Percentiles rank a stretch among this genome's conserved stretches.
phyloP scores from a whole-genome alignment of 371 early-diverging fungal species.

The Entomophthora muscae region DNA sequence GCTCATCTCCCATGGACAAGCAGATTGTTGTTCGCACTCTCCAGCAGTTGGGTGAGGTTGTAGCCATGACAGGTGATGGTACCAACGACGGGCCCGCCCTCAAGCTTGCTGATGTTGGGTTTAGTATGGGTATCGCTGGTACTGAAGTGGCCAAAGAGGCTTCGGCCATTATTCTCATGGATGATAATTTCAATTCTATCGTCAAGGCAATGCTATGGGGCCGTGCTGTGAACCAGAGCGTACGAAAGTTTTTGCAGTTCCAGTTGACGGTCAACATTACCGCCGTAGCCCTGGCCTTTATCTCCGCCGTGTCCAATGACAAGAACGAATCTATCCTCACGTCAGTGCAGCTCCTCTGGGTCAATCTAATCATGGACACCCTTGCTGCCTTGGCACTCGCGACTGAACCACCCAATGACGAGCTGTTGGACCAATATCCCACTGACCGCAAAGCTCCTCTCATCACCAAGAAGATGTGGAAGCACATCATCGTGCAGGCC shows the following conservation, averaged over 20 bases:
- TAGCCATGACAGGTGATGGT: conserved; percentile 94
- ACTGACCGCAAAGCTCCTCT: conserved; percentile 57
- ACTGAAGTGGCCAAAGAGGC: conserved; percentile 96
- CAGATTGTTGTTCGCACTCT: conserved; percentile 71
- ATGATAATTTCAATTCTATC: conserved; percentile 86
- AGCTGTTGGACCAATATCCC: conserved; percentile 63
- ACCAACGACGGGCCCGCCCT: conserved; percentile 93
- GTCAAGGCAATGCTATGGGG: conserved; percentile 89
- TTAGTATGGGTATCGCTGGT: conserved; percentile 93
- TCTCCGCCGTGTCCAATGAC: conserved; percentile 33
- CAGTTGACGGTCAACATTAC: conserved; percentile 91
- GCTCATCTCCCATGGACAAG: conserved; percentile 87
- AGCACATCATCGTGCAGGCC: conserved; percentile 43
- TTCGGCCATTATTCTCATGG: conserved; percentile 83
- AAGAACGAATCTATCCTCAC: conserved; percentile 44
- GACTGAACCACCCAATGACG: conserved; percentile 59
- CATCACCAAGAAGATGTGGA: conserved; percentile 75
- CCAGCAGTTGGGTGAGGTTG: conserved; percentile 76
- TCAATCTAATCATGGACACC: conserved; percentile 79
- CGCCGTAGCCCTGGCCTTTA: conserved; percentile 51
- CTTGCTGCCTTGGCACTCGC: conserved; percentile 75
- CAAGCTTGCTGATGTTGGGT: conserved; percentile 91
- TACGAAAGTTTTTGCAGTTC: conserved; percentile 91
- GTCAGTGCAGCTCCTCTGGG: conserved; percentile 77
- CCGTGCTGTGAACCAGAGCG: conserved; percentile 82